These are phyloP conservation scores for Syzygium malaccense DNA, from an alignment of 441 rosid genomes.

Conservation along the genomic window DNA sequence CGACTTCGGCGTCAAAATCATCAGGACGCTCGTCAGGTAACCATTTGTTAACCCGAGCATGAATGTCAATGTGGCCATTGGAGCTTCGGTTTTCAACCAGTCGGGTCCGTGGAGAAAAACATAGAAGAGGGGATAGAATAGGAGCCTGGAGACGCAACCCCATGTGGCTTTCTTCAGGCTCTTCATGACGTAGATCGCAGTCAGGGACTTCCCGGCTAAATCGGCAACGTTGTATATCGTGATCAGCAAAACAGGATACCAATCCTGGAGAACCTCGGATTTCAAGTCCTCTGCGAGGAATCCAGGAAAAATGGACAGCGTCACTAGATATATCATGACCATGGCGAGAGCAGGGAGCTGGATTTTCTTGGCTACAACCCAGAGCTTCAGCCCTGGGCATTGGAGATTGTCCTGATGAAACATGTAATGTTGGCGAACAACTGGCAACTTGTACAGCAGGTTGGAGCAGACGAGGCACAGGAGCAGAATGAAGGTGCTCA, in stretches of 20 bases:
- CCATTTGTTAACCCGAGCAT: constrained; percentile 74
- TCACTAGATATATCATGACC: constrained; percentile 50
- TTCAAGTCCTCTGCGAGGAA: constrained; percentile 59
- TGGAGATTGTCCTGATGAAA: constrained; percentile 17
- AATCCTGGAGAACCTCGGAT: constrained; percentile 48
- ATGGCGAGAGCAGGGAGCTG: constrained; percentile 49
- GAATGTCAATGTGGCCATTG: constrained; percentile 49
- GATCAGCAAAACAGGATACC: constrained; percentile 81
- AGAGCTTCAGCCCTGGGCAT: constrained; percentile 26
- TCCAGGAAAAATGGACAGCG: constrained; percentile 80
- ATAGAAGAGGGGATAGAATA: constrained; percentile 63
- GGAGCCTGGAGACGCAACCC: constrained; percentile 50
- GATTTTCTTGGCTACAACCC: constrained; percentile 48
- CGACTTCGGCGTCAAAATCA: constrained; percentile 69
- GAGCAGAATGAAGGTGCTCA: constrained; percentile 44
- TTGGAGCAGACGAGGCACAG: constrained; percentile 57
- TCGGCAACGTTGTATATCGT: constrained; percentile 66
- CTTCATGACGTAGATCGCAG: constrained; percentile 46
- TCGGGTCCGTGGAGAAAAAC: constrained; percentile 66
- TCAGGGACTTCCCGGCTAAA: constrained; percentile 65
- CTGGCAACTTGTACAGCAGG: constrained; percentile 61
- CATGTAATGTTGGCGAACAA: constrained; percentile 45
- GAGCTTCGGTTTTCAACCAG: constrained; percentile 65
- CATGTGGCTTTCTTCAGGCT: constrained; percentile 51
- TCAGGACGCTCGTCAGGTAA: constrained; percentile 68